These are phyloP conservation scores for Irpex sp. DNA, from an alignment of 1,284 basidiomycete genomes.

Conservation along the genomic window DNA sequence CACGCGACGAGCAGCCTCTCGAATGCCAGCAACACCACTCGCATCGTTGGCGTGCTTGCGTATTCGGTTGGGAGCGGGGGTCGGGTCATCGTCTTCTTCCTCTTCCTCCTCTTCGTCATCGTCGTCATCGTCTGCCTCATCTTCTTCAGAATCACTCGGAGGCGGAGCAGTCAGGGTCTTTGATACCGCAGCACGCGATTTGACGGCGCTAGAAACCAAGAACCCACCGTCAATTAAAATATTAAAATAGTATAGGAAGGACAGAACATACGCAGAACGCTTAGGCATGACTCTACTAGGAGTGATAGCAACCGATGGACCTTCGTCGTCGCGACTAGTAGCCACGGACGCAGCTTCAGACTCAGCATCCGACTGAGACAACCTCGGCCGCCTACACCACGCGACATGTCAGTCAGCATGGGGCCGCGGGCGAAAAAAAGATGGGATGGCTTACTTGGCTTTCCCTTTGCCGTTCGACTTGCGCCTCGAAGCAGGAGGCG, in stretches of 20 bases:
- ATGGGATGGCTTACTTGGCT: constrained; percentile 26
- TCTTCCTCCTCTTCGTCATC: constrained; percentile 27
- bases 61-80: constrained; percentile 24
- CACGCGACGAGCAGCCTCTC: constrained; percentile 15
- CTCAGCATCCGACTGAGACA: constrained; percentile 44
- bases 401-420: constrained; percentile 5
- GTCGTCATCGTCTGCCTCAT: constrained; percentile 33
- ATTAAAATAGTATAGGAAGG: neutral
- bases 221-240: neutral
- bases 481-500: constrained; percentile 20
- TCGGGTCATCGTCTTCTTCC: constrained; percentile 29
- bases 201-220: constrained; percentile 17
- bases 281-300: constrained; percentile 32
- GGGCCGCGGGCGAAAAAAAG: neutral
- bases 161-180: constrained; percentile 15
- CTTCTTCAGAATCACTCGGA: constrained; percentile 30
- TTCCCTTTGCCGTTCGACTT: constrained; percentile 22
- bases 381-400: constrained; percentile 26
- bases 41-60: constrained; percentile 1
- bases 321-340: constrained; percentile 12
- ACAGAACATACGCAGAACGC: constrained; percentile 29
- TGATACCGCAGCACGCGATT: constrained; percentile 24
- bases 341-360: constrained; percentile 36
- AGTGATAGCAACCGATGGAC: constrained; percentile 17
- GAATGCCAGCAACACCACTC: neutral